Evolutionary conservation across 2,329 filamentous ascomycete species (phyloP), one percentile per base, ranked within the genome.

Genomic region (Fusarium redolens): DNA sequence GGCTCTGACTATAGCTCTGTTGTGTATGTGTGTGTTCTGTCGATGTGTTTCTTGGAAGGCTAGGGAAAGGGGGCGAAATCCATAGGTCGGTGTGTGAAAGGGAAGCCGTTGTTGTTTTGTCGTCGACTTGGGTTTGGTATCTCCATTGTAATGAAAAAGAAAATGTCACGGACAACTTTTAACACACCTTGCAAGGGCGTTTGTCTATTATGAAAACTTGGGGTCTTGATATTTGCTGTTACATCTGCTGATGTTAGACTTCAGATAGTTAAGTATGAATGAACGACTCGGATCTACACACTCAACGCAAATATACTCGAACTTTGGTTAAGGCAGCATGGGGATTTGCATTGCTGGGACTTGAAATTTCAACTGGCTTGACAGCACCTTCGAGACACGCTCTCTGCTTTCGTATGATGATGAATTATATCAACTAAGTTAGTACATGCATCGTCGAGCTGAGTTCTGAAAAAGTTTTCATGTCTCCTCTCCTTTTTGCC

Each of bases 61-160:
- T 67, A 59, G 47, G 69, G 33, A 56, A 43, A 55, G 17, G 55
- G 37, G 65, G 50, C 55, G 56, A 47, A 61, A 69, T 52, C 35
- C 68, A 71, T 68, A 69, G 68, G 71, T 71, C 68, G 64, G 72
- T 71, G 61, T 57, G 66, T 69, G 65, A 75, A 77, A 77, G 75
- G 74, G 71, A 72, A 74, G 72, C 72, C 72, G 64, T 72, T 69
- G 54, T 61, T 76, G 73, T 74, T 72, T 72, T 58, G 65, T 70
- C 68, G 73, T 73, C 71, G 64, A 52, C 61, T 56, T 48, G 65
- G 65, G 75, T 68, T 54, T 68, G 75, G 65, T 76, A 74, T 73
- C 63, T 77, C 62, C 71, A 67, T 76, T 77, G 69, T 77, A 77
- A 77, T 77, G 75, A 75, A 74, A 60, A 75, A 74, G 50, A 75